phyloP scores from a whole-genome alignment of 768 basidiomycete genomes.

The Rhodotorula diobovata region DNA sequence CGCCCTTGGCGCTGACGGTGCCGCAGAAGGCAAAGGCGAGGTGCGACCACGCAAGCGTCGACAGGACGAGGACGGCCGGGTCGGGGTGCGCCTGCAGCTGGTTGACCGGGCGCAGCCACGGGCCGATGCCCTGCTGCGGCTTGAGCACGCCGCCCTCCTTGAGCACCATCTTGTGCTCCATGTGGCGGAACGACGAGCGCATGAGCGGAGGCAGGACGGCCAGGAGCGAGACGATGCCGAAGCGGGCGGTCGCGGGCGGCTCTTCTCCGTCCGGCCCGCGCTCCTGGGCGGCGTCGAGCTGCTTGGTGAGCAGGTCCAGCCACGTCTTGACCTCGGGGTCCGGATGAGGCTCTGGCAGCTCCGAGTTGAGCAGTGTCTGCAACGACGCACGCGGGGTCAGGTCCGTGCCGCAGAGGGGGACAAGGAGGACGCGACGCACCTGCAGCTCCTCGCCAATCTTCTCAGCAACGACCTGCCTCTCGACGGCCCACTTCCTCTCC shows the following conservation, averaged over 20 bases:
- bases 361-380: neutral
- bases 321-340: neutral
- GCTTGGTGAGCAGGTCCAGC: neutral
- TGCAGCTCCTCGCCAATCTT: conserved; percentile 1
- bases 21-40: conserved; percentile 21
- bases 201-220: conserved; percentile 31
- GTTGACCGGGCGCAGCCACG: conserved; percentile 25
- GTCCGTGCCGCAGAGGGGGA: neutral
- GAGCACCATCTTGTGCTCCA: neutral
- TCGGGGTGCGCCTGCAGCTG: neutral
- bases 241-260: too few relatives aligned
- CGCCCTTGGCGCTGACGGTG: neutral
- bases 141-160: neutral
- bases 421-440: conserved; percentile 1
- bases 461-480: neutral
- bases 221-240: conserved; percentile 3
- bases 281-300: neutral
- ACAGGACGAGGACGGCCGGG: conserved; percentile 2
- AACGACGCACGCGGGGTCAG: neutral
- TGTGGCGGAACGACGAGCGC: conserved; percentile 13
- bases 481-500: conserved; percentile 5
- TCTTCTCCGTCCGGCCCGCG: neutral
- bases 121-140: conserved; percentile 14
- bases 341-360: neutral
- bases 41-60: conserved; percentile 26